Evolutionary conservation across 208 protist genomes (phyloP).

Genomic region (Trypanosoma melophagium): DNA sequence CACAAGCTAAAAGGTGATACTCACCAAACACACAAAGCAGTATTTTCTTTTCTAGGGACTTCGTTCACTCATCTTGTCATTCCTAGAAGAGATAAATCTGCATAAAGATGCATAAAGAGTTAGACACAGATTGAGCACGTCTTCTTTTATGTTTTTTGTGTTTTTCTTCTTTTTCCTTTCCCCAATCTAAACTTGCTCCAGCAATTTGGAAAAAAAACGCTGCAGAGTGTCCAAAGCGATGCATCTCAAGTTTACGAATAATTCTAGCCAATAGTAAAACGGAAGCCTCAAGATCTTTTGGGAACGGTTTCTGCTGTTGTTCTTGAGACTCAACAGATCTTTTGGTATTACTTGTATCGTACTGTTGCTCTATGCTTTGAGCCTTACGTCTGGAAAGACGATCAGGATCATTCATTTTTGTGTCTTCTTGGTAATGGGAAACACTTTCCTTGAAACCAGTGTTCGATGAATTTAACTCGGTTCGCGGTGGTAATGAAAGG

Average conservation of each 20-base stretch:
- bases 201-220: slow-evolving; percentile 10
- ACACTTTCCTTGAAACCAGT: neutral
- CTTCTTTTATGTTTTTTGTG: neutral
- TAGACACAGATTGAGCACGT: neutral
- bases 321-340: neutral
- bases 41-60: neutral
- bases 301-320: neutral
- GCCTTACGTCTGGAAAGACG: neutral
- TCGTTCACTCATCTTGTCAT: neutral
- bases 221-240: slow-evolving; percentile 12
- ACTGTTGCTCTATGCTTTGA: slow-evolving; percentile 9
- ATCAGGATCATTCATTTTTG: neutral
- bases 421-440: neutral
- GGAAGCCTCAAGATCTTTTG: slow-evolving; percentile 9
- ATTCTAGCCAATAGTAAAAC: slow-evolving; percentile 4
- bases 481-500: neutral
- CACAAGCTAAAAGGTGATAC: neutral
- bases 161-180: neutral
- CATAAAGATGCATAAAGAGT: slow-evolving; percentile 4
- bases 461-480: neutral
- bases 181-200: slow-evolving; percentile 5
- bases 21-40: neutral
- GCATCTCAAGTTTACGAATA: slow-evolving; percentile 17
- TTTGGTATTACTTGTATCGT: neutral
- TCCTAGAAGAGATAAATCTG: neutral